Conservation (phyloP, 306 rosid genomes). For the Parietaria judaica region DNA sequence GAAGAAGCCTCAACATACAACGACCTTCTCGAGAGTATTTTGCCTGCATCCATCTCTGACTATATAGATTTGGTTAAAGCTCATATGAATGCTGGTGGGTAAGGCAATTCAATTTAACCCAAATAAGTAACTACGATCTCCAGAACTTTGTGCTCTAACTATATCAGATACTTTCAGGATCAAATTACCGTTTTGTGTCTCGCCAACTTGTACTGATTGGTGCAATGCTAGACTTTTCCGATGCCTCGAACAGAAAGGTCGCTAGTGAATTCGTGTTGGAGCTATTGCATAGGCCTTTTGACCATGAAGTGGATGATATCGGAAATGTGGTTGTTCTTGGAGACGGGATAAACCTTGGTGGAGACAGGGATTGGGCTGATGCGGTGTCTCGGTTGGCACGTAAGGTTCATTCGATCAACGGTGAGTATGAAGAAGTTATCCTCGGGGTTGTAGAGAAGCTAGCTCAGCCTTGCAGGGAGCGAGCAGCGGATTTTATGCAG, state of each 20-base stretch:
- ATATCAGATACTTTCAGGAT: slow-evolving; percentile 37
- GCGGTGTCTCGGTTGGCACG: slow-evolving; percentile 62
- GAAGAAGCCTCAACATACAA: slow-evolving; percentile 85
- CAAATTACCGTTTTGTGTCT: slow-evolving; percentile 64
- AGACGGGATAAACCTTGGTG: slow-evolving; percentile 90
- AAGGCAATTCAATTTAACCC: slow-evolving; percentile 18
- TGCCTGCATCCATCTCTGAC: slow-evolving; percentile 73
- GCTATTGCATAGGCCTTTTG: slow-evolving; percentile 72
- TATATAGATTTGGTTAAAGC: slow-evolving; percentile 73
- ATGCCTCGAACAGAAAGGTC: slow-evolving; percentile 64
- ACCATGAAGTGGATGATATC: slow-evolving; percentile 68
- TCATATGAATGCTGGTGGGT: slow-evolving; percentile 66
- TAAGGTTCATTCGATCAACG: slow-evolving; percentile 71
- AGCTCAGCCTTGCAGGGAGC: slow-evolving; percentile 84
- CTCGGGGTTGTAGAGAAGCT: slow-evolving; percentile 62
- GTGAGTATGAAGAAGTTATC: slow-evolving; percentile 82
- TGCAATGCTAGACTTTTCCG: slow-evolving; percentile 84
- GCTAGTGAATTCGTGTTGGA: slow-evolving; percentile 75
- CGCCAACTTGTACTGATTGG: slow-evolving; percentile 89
- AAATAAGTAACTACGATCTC: slow-evolving; percentile 4
- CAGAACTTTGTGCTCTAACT: slow-evolving; percentile 10
- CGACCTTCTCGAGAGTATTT: slow-evolving; percentile 78
- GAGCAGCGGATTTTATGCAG: slow-evolving; percentile 76
- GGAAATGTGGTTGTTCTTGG: slow-evolving; percentile 77
- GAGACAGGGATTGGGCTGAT: slow-evolving; percentile 87